These are phyloP conservation scores for Barnettozyma hawaiiensis DNA, from an alignment of 1,139 yeast species.

Conservation along the genomic window DNA sequence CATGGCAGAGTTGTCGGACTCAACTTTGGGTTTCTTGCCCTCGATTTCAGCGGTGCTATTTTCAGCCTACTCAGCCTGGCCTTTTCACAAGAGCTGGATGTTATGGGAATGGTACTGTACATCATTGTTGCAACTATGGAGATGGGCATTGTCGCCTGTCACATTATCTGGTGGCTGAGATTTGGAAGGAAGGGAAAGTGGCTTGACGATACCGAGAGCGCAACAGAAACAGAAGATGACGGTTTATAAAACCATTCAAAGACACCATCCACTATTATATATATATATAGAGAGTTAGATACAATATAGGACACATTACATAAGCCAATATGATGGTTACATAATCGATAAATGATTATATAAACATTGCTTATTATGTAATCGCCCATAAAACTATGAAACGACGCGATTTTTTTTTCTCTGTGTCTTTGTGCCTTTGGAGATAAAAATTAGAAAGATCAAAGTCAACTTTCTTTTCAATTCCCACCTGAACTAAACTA, in stretches of 20 bases:
- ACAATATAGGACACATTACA: no score
- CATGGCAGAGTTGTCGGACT: slow-evolving; percentile 78
- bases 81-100: slow-evolving; percentile 46
- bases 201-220: slow-evolving; percentile 1
- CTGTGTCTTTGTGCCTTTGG: no score
- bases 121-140: slow-evolving; percentile 62
- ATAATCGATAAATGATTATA: no score
- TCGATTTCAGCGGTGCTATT: slow-evolving; percentile 74
- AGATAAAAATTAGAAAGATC: background rate
- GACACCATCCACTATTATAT: background rate
- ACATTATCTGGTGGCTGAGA: slow-evolving; percentile 56
- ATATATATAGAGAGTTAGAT: no score
- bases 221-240: background rate
- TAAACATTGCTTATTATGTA: no score
- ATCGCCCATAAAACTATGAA: no score
- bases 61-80: slow-evolving; percentile 56
- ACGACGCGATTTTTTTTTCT: no score
- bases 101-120: slow-evolving; percentile 49
- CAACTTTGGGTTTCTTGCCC: slow-evolving; percentile 58
- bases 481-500: background rate
- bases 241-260: background rate
- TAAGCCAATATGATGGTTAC: no score
- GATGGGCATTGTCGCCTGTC: slow-evolving; percentile 60
- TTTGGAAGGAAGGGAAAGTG: slow-evolving; percentile 25
- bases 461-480: no score